phyloP scores from a whole-genome alignment of 1,284 basidiomycete species.

The Trichosporon faecale region DNA sequence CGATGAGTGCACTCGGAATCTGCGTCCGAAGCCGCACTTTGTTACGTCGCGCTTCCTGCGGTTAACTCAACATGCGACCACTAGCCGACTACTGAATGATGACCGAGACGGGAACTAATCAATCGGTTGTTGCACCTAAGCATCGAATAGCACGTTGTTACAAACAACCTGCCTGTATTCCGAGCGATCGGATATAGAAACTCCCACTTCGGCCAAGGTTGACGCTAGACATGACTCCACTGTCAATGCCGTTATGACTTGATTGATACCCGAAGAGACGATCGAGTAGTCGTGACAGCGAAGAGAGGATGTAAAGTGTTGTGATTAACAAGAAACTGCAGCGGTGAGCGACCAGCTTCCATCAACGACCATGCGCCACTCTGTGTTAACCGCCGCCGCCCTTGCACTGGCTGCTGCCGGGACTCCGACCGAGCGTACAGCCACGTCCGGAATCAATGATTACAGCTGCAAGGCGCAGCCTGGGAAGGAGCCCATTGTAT shows the following conservation, averaged over 20 bases:
- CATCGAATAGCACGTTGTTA: too few species aligned
- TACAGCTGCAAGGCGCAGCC: slow-evolving; percentile 11
- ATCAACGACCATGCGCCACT: neutral
- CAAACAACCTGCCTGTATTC: too few species aligned
- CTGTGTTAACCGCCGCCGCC: neutral
- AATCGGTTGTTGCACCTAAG: too few species aligned
- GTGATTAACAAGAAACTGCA: too few species aligned
- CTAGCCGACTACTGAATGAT: too few species aligned
- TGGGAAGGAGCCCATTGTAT: slow-evolving; percentile 15
- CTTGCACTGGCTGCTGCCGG: neutral
- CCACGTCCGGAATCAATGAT: slow-evolving; percentile 14
- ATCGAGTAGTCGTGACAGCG: neutral
- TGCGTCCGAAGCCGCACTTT: too few species aligned
- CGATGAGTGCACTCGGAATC: too few species aligned
- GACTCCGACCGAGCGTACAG: neutral
- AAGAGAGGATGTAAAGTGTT: too few species aligned
- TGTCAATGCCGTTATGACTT: neutral
- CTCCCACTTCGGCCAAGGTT: neutral
- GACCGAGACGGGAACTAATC: too few species aligned
- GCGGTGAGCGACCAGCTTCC: too few species aligned
- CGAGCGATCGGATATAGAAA: neutral
- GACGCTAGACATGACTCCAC: neutral
- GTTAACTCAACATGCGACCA: too few species aligned
- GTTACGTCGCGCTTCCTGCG: too few species aligned
- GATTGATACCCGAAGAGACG: neutral